Evolutionary conservation across 306 rosid species (phyloP), one percentile per base, ranked within the genome.

Genomic region (Malus sieversii): DNA sequence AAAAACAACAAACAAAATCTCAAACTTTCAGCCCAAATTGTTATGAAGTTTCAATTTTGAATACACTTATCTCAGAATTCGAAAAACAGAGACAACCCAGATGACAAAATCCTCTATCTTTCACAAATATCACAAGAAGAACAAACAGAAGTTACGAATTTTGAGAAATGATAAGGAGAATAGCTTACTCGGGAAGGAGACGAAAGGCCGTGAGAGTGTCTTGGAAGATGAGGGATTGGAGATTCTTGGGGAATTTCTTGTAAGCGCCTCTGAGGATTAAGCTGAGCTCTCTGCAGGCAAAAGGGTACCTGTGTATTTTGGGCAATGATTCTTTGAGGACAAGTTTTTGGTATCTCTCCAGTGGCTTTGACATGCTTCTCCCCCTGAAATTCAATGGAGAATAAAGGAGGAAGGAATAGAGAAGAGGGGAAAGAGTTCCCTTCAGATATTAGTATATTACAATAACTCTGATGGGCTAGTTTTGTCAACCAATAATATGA

Each of bases 151-250:
- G 15, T 19, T 6, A 15, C 25, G 46, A 60, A 48, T 10, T 52
- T 11, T 3, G 27, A 35, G 13, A 8, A 19, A 20, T 19, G 13
- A 25, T 27, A 29, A 70, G n/a, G 4, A 59, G 25, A 44, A 63
- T 16, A 19, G 71, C 85, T 58, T 82, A 93, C 98, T 87, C 68
- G 7, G 97, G 96, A 68, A 94, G 89, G 61, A 90, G 90, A 84
- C 86, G 95, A 79, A 94, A 91, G 83, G 98, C 96, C 18, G 88
- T 35, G 85, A 88, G 88, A 68, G 82, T 77, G 73, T 94, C 95
- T 66, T 94, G 86, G 78, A 83, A 85, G 82, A 94, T 23, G 32
- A 86, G 72, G 68, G 89, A 67, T 79, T 91, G 98, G 69, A 87
- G 67, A 86, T 80, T 81, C 75, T 94, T 94, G 72, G 96, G 94